Evolutionary conservation across 768 basidiomycete species (phyloP).

Genomic region (Lyophyllum semitale): DNA sequence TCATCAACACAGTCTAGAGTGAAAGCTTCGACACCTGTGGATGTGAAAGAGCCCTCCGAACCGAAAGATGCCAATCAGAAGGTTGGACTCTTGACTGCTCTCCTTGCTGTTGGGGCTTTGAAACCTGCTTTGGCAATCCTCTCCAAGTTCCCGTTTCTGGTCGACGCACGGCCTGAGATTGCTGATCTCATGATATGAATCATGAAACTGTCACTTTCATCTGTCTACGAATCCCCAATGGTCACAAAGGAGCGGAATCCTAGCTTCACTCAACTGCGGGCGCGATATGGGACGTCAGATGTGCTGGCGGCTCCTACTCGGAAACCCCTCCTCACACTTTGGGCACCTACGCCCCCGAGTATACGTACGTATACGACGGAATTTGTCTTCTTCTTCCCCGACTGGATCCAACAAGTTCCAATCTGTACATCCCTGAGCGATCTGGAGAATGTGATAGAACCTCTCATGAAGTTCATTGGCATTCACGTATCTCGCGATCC

Average conservation of each 20-base stretch:
- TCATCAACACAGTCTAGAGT: slow-evolving; percentile 40
- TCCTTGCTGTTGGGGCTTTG: slow-evolving; percentile 87
- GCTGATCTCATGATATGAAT: slow-evolving; percentile 85
- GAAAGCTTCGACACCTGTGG: slow-evolving; percentile 37
- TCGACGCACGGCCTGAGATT: slow-evolving; percentile 78
- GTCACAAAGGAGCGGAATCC: slow-evolving; percentile 61
- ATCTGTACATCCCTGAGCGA: slow-evolving; percentile 66
- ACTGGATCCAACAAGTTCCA: slow-evolving; percentile 76
- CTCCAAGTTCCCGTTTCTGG: slow-evolving; percentile 82
- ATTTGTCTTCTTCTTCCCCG: slow-evolving; percentile 90
- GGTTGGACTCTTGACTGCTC: slow-evolving; percentile 69
- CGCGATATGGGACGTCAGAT: slow-evolving; percentile 64
- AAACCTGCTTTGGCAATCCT: slow-evolving; percentile 78
- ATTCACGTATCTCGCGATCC: slow-evolving; percentile 81
- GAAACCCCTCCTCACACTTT: slow-evolving; percentile 70
- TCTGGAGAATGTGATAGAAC: slow-evolving; percentile 73
- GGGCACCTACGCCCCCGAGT: slow-evolving; percentile 80
- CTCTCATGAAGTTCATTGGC: slow-evolving; percentile 78
- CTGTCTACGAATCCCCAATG: slow-evolving; percentile 59
- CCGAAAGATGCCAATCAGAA: slow-evolving; percentile 72
- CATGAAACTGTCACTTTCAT: slow-evolving; percentile 65
- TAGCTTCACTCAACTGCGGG: slow-evolving; percentile 63
- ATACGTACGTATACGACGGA: slow-evolving; percentile 72
- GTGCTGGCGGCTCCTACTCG: slow-evolving; percentile 51
- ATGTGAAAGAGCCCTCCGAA: slow-evolving; percentile 34